A percentile compares a stretch with the other conserved stretches of the same genome.
Conservation (phyloP, 2,329 filamentous ascomycete genomes). For the Alternaria ventricosa region DNA sequence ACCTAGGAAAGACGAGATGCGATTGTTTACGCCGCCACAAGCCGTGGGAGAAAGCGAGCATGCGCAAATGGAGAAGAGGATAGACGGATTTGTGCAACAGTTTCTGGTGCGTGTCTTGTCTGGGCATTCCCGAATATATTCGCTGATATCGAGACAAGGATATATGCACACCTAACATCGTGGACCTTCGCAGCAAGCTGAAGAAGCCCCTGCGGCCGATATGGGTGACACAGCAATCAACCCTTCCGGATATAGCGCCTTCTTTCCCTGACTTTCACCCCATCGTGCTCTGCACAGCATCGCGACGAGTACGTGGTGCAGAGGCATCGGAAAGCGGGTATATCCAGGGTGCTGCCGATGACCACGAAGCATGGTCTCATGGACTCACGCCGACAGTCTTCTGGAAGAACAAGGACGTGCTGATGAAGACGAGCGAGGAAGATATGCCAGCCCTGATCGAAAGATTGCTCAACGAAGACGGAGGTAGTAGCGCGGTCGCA, state of each 20-base stretch:
- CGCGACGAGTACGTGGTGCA: slow-evolving; percentile 70
- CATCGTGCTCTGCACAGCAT: slow-evolving; percentile 86
- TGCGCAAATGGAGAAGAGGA: slow-evolving; percentile 72
- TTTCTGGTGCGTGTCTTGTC: slow-evolving; percentile 50
- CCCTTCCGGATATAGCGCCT: slow-evolving; percentile 55
- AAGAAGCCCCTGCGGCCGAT: slow-evolving; percentile 76
- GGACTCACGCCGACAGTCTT: slow-evolving; percentile 81
- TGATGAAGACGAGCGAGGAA: slow-evolving; percentile 71
- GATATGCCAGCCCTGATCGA: slow-evolving; percentile 63
- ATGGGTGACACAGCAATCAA: slow-evolving; percentile 77
- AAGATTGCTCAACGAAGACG: slow-evolving; percentile 45
- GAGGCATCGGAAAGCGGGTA: slow-evolving; percentile 78
- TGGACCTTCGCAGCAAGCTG: slow-evolving; percentile 62
- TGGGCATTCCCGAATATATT: background rate
- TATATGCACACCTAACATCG: slow-evolving; percentile 66
- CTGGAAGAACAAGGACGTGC: slow-evolving; percentile 70
- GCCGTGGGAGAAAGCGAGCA: slow-evolving; percentile 78
- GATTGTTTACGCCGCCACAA: slow-evolving; percentile 73
- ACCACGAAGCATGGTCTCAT: slow-evolving; percentile 89
- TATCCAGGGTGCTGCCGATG: slow-evolving; percentile 93
- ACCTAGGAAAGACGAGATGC: slow-evolving; percentile 33
- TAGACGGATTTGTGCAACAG: slow-evolving; percentile 63
- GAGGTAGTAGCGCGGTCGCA: slow-evolving; percentile 21
- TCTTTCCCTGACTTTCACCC: slow-evolving; percentile 68
- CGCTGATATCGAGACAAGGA: slow-evolving; percentile 40